Percentiles rank a stretch among this genome's conserved stretches.
phyloP scores from a whole-genome alignment of 495 filamentous ascomycete genomes.

The Cryomyces antarcticus region DNA sequence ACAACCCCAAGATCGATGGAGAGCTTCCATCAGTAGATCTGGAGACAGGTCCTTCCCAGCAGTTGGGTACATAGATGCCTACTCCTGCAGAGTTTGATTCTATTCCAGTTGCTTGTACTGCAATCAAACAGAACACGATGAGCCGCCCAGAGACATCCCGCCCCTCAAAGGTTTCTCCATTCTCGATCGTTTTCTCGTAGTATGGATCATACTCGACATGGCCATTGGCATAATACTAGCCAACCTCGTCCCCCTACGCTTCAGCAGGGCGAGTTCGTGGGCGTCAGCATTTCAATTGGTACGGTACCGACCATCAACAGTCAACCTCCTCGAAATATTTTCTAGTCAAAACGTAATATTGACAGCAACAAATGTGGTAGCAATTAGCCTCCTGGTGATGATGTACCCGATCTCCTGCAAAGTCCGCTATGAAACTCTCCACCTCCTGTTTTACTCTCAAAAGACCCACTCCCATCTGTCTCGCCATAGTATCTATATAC shows the following conservation, averaged over 20 bases:
- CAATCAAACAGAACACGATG: not conserved
- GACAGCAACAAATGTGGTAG: constrained; percentile 16
- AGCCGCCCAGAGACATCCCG: not conserved
- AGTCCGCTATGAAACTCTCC: constrained; percentile 64
- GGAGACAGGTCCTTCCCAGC: no score
- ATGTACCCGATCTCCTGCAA: constrained; percentile 95
- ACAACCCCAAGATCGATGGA: no score
- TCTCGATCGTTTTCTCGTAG: constrained; percentile 55
- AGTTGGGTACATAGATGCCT: no score
- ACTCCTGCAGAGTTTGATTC: no score
- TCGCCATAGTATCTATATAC: constrained; percentile 47
- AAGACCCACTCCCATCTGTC: constrained; percentile 19
- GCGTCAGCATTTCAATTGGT: constrained; percentile 64
- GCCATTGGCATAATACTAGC: constrained; percentile 57
- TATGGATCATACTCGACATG: constrained; percentile 84
- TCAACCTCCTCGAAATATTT: not conserved
- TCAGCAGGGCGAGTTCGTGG: constrained; percentile 50
- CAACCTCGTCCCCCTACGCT: constrained; percentile 54
- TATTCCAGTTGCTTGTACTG: not conserved
- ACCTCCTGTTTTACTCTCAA: constrained; percentile 24
- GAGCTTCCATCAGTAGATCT: no score
- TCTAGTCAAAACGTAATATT: not conserved
- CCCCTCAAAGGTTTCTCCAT: constrained; percentile 37
- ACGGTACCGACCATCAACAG: constrained; percentile 10
- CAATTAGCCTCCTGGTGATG: constrained; percentile 71